These are phyloP conservation scores for Thelonectria discophora DNA, from an alignment of 2,329 filamentous ascomycete species.

Conservation along the genomic window DNA sequence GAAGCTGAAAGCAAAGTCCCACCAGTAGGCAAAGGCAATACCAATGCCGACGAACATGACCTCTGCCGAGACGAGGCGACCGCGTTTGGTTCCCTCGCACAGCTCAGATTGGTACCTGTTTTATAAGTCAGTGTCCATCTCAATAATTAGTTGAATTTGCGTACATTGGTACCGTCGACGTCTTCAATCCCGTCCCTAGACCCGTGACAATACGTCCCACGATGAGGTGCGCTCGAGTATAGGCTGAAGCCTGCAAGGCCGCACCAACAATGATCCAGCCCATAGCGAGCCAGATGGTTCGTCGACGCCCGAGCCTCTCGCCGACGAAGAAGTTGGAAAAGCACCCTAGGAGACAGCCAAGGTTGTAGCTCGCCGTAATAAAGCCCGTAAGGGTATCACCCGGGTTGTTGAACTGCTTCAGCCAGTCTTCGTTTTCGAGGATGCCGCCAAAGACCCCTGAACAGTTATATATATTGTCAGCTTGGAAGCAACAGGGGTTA, in stretches of 20 bases:
- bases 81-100: constrained; percentile 58
- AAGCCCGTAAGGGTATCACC: constrained; percentile 38
- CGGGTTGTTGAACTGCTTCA: constrained; percentile 41
- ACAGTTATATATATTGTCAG: not conserved
- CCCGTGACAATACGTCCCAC: constrained; percentile 59
- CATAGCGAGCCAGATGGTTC: constrained; percentile 63
- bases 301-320: constrained; percentile 57
- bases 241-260: constrained; percentile 60
- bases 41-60: constrained; percentile 51
- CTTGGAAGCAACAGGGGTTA: no score
- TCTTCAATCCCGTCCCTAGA: constrained; percentile 54
- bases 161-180: constrained; percentile 49
- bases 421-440: constrained; percentile 54
- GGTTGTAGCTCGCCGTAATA: constrained; percentile 45
- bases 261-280: constrained; percentile 67
- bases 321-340: constrained; percentile 57
- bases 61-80: constrained; percentile 60
- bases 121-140: not conserved
- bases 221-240: constrained; percentile 57
- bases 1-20: constrained; percentile 46
- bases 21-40: constrained; percentile 54
- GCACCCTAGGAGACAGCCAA: constrained; percentile 54
- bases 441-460: constrained; percentile 59
- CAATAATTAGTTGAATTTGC: accelerated
- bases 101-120: constrained; percentile 46